Base-by-base conservation (phyloP, 2,329 filamentous ascomycete genomes). In the Madurella mycetomatis region DNA sequence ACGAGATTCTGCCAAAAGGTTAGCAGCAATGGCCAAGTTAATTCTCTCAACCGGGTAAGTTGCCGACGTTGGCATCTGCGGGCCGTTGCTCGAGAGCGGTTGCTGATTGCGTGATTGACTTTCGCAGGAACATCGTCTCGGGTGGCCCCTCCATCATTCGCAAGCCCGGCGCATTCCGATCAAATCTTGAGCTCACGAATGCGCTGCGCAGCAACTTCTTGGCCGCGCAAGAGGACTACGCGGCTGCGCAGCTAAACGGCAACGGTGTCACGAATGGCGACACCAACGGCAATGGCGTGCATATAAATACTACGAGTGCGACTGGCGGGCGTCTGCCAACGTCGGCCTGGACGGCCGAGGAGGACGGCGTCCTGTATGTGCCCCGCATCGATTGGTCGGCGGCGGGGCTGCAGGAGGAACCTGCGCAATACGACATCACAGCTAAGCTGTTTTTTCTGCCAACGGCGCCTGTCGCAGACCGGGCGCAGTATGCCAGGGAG, bases 361-460 rank as follows among this genome's bases (percentile, higher is more conserved):
- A 84, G 44, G 78, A 75, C 41, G 75, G 76, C 47, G 78, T 78
- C 5, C 78, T 92, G 44, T 92, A 87, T 67, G 81, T 96, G 41
- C 92, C 92, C 45, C 81, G 86, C 41, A 83, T 92, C 67, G 83
- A 90, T 69, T 88, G 87, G 77, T 76, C 82, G 12, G 74, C 81
- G 31, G 83, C 83, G 4, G 87, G 87, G 0, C 76, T 99, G 44
- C 78, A 83, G 32, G 94, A 99, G 67, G 91, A 95, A 62, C 78
- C 87, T 25, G 78, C 81, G 55, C 85, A 91, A 62, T 99, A 99
- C 75, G 91, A 96, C 67, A 91, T 96, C 66, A 96, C 92, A 0
- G 86, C 94, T 57, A 99, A 99, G 73, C 74, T 99, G 18, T 99
- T 99, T 76, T 95, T 94, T 71, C 80, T 97, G 30, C 87, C 90